Evolutionary conservation across 2,329 filamentous ascomycete species (phyloP).

Genomic region (Aspergillus ruber): DNA sequence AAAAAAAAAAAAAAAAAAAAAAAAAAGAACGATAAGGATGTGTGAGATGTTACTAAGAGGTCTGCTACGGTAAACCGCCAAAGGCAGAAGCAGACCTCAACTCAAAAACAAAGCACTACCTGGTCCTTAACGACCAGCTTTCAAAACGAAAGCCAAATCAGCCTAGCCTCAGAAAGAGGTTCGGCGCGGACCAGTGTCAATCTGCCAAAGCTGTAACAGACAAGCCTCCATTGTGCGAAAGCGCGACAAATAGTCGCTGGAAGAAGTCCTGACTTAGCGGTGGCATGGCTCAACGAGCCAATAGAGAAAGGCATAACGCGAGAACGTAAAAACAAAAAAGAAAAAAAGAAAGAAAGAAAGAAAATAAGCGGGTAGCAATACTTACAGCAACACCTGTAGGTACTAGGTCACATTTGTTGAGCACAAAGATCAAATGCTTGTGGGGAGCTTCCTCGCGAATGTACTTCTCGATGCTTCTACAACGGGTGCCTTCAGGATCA

Average conservation of each 20-base stretch:
- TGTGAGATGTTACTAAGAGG: slow-evolving; percentile 99
- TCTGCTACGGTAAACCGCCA: slow-evolving; percentile 59
- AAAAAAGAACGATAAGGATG: slow-evolving; percentile 41
- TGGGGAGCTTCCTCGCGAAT: slow-evolving; percentile 88
- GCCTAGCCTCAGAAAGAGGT: slow-evolving; percentile 59
- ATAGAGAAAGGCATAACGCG: slow-evolving; percentile 5
- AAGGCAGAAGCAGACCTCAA: slow-evolving; percentile 76
- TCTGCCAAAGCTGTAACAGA: slow-evolving; percentile 99
- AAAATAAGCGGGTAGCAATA: slow-evolving; percentile 27
- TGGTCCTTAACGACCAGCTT: slow-evolving; percentile 65
- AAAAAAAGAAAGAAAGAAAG: slow-evolving; percentile 2
- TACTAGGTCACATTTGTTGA: slow-evolving; percentile 90
- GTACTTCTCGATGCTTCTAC: slow-evolving; percentile 86
- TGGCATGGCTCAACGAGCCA: slow-evolving; percentile 24
- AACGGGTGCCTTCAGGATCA: slow-evolving; percentile 84
- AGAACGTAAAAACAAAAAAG: slow-evolving; percentile 1
- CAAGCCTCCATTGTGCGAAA: slow-evolving; percentile 62
- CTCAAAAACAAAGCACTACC: slow-evolving; percentile 86
- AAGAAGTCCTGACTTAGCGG: slow-evolving; percentile 87
- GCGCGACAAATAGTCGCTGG: slow-evolving; percentile 50
- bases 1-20: slow-evolving; percentile 33
- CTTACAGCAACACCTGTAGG: slow-evolving; percentile 93
- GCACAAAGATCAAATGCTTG: slow-evolving; percentile 84
- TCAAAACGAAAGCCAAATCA: slow-evolving; percentile 85
- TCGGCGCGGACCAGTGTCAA: slow-evolving; percentile 65